Evolutionary conservation across 2,329 filamentous ascomycete genomes (phyloP).

Genomic region (Aspergillus brasiliensis): DNA sequence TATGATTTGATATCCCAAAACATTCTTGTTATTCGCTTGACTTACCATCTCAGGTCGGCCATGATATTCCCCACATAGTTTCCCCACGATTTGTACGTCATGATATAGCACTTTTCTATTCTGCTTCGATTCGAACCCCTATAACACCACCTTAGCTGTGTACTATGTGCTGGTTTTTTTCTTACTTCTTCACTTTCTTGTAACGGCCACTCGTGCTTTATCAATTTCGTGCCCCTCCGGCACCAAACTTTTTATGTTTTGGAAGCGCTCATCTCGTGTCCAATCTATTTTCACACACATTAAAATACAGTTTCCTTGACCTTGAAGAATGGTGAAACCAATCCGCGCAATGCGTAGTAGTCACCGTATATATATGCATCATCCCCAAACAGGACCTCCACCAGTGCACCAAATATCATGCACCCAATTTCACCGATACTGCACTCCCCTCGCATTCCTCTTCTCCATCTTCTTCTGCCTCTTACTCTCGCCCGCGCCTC

Average conservation of each 20-base stretch:
- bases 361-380: background rate
- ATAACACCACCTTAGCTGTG: background rate
- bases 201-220: background rate
- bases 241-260: background rate
- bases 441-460: conserved; percentile 48
- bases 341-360: background rate
- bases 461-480: conserved; percentile 58
- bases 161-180: conserved; percentile 8
- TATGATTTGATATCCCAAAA: conserved; percentile 10
- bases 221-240: conserved; percentile 1
- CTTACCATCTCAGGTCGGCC: conserved; percentile 11
- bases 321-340: background rate
- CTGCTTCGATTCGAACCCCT: too few relatives aligned
- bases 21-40: conserved; percentile 13
- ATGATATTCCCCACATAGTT: conserved; percentile 41
- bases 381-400: background rate
- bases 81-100: conserved; percentile 29
- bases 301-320: background rate
- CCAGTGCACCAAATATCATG: background rate
- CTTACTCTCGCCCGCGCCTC: conserved; percentile 46
- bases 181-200: background rate
- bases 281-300: background rate
- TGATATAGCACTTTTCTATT: conserved; percentile 22
- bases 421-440: conserved; percentile 40
- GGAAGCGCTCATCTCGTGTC: background rate